phyloP scores from a whole-genome alignment of 2,329 filamentous ascomycete genomes.

The Diaporthe velutina region DNA sequence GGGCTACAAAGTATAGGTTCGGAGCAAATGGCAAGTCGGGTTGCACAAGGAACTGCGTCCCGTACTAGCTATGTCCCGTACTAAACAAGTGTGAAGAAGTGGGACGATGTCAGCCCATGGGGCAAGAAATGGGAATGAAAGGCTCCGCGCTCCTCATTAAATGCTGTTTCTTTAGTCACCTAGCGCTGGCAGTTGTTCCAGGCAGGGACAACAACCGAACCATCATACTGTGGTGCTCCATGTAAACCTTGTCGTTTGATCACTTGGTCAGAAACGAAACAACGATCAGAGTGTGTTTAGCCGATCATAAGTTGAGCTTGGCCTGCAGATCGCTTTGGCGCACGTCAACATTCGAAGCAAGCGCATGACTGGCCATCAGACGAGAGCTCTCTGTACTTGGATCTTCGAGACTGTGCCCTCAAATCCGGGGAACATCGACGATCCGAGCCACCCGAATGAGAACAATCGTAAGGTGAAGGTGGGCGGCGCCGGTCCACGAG shows the following conservation, averaged over 20 bases:
- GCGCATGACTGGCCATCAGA: conserved; percentile 26
- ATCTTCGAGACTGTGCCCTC: not conserved
- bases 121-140: not conserved
- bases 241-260: conserved; percentile 22
- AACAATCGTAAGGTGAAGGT: not conserved
- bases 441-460: conserved; percentile 8
- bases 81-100: conserved; percentile 25
- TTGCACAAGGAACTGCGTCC: conserved; percentile 32
- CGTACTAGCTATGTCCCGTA: conserved; percentile 24
- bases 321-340: conserved; percentile 36
- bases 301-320: conserved; percentile 26
- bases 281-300: conserved; percentile 14
- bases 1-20: not conserved
- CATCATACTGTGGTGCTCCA: conserved; percentile 11
- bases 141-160: conserved; percentile 24
- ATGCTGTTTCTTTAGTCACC: conserved; percentile 2
- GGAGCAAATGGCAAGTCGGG: conserved; percentile 12
- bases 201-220: conserved; percentile 20
- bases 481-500: conserved; percentile 8
- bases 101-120: conserved; percentile 37
- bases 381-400: not conserved
- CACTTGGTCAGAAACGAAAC: conserved; percentile 31
- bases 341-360: not conserved
- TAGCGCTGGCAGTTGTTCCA: conserved; percentile 27
- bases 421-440: not conserved